Percentiles rank a stretch among this genome's conserved stretches.
Evolutionary conservation across 768 basidiomycete species (phyloP).

Genomic region (Mrakia hoshinonis): DNA sequence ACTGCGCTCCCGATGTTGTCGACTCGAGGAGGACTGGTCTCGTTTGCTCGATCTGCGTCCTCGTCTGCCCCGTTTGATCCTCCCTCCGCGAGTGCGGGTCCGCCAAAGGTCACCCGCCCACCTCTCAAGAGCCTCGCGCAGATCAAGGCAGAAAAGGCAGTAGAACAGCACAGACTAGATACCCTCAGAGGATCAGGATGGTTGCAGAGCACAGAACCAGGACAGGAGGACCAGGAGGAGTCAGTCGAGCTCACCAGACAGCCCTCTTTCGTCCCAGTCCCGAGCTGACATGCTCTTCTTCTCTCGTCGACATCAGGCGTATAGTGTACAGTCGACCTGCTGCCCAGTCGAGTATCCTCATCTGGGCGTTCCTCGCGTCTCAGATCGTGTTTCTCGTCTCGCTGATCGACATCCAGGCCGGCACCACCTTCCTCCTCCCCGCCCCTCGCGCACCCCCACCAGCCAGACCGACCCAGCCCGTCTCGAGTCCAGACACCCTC

Average conservation of each 20-base stretch:
- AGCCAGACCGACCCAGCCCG: neutral
- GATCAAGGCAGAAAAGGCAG: constrained; percentile 12
- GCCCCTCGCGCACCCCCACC: neutral
- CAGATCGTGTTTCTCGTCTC: constrained; percentile 1
- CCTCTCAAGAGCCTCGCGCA: neutral
- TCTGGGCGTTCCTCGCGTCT: neutral
- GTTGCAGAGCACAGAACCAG: neutral
- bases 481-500: neutral
- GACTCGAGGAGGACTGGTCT: neutral
- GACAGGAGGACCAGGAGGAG: constrained; percentile 11
- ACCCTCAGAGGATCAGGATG: neutral
- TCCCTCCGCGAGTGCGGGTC: neutral
- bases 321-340: neutral
- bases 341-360: neutral
- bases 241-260: neutral
- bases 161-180: neutral
- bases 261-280: neutral
- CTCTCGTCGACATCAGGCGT: neutral
- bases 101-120: neutral
- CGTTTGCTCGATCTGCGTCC: neutral
- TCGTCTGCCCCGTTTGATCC: neutral
- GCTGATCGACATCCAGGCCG: neutral
- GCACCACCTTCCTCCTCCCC: constrained; percentile 5
- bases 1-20: neutral
- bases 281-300: neutral